phyloP scores from a whole-genome alignment of 805 yeast species.

The Lipomyces chichibuensis region DNA sequence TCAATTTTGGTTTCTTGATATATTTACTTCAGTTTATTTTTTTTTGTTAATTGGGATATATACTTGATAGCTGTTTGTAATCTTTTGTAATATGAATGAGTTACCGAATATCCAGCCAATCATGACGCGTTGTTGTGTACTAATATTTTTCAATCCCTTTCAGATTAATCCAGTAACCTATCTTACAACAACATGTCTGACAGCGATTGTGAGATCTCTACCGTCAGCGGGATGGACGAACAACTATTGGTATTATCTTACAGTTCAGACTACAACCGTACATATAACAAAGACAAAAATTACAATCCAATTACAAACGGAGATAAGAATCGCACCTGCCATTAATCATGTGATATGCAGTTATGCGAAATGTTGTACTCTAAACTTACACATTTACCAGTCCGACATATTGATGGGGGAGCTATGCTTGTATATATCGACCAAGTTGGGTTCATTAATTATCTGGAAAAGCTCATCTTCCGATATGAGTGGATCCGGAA shows the following conservation, averaged over 20 bases:
- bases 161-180: too few species aligned
- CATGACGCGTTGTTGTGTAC: too few species aligned
- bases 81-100: not conserved
- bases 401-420: not conserved
- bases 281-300: not conserved
- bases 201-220: too few species aligned
- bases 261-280: too few species aligned
- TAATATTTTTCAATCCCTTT: too few species aligned
- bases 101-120: too few species aligned
- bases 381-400: not conserved
- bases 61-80: not conserved
- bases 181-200: too few species aligned
- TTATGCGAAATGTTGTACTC: not conserved
- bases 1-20: not conserved
- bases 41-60: too few species aligned
- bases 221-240: too few species aligned
- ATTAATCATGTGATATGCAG: not conserved
- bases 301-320: not conserved
- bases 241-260: too few species aligned
- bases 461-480: not conserved
- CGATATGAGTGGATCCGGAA: slow-evolving; percentile 6
- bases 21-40: not conserved
- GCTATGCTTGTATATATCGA: not conserved
- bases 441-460: not conserved
- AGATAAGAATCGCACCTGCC: not conserved